A percentile compares a stretch with the other conserved stretches of the same genome.
Evolutionary conservation across 176 grass and related monocot genomes (phyloP).

Genomic region (Metroxylon sagu): DNA sequence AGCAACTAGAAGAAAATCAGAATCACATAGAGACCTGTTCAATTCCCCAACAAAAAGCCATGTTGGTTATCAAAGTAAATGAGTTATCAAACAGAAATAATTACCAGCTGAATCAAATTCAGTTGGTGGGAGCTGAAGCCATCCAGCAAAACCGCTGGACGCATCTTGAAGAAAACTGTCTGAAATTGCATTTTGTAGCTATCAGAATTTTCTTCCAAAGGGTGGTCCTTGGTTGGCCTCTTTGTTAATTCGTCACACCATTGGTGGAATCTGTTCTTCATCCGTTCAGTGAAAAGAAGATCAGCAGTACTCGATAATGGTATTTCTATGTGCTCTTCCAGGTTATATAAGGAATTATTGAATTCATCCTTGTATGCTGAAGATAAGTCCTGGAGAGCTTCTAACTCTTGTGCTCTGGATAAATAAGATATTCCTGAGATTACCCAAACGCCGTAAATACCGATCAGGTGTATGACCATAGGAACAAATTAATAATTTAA

Average conservation of each 20-base stretch:
- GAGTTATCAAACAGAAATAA: neutral
- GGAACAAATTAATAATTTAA: too few relatives aligned
- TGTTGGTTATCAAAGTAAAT: too few relatives aligned
- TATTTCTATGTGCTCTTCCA: constrained; percentile 31
- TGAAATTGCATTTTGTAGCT: constrained; percentile 35
- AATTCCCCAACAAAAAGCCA: too few relatives aligned
- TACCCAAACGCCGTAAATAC: constrained; percentile 70
- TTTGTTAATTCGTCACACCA: constrained; percentile 52
- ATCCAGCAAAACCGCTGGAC: constrained; percentile 54
- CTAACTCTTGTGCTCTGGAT: constrained; percentile 92
- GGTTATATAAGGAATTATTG: constrained; percentile 26
- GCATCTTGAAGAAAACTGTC: constrained; percentile 81
- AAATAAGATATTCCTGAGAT: constrained; percentile 99
- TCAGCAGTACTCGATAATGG: constrained; percentile 43
- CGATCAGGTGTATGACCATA: too few relatives aligned
- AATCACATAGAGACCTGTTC: too few relatives aligned
- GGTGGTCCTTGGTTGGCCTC: constrained; percentile 21
- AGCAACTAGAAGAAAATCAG: too few relatives aligned
- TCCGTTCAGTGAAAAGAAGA: constrained; percentile 72
- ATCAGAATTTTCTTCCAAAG: constrained; percentile 26
- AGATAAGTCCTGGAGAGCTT: constrained; percentile 37
- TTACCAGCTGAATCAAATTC: constrained; percentile 77
- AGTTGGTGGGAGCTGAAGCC: constrained; percentile 72
- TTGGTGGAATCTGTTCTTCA: constrained; percentile 57
- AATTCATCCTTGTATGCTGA: constrained; percentile 20